Evolutionary conservation across 192 early-diverging fungal genomes (phyloP), one percentile per base, ranked within the genome.

Genomic region (Linnemannia zychae): DNA sequence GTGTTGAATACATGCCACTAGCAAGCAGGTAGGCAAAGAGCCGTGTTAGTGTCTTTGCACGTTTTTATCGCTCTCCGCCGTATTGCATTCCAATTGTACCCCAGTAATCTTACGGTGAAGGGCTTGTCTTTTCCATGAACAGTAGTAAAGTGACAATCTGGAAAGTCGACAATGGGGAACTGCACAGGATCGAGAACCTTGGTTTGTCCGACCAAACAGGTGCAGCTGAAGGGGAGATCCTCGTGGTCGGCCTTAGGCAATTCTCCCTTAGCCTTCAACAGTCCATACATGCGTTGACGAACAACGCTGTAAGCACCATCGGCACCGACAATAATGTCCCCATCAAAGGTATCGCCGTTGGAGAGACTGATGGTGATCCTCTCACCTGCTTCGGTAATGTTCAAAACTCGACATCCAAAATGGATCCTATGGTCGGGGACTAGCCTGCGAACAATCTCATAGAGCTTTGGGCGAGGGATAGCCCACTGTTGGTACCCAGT

Each of bases 251-350:
- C 38, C 44, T 46, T 38, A 6, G 69, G 69, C 0, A 71, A 44
- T 13, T 46, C 40, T 28, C 38, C 20, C 38, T 71, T 37, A 0
- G 37, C 24, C 38, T 11, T 46, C 69, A 71, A 16, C 13, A 22
- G 69, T 5, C 48, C 69, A 20, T 44, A 71, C 40, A 71, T 38
- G 6, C 69, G 44, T 44, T 71, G 69, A 28, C 69, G 69, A 5
- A 71, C 40, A 15, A 44, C 69, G 31, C 69, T 71, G n/a, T 71
- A 46, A 20, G 69, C 69, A 24, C 69, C 69, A n/a, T 71, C 69
- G n/a, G 69, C 69, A 31, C 69, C 69, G 1, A 71, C 69, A n/a
- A 71, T 28, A 31, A 71, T 38, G 40, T 71, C 69, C 3, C 69
- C 69, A 0, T 71, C 44, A 13, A 28, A 2, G 46, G 20, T 71